Evolutionary conservation across 495 filamentous ascomycete genomes (phyloP), one percentile per base, ranked within the genome.

Genomic region (Pseudotulostoma volvatum): DNA sequence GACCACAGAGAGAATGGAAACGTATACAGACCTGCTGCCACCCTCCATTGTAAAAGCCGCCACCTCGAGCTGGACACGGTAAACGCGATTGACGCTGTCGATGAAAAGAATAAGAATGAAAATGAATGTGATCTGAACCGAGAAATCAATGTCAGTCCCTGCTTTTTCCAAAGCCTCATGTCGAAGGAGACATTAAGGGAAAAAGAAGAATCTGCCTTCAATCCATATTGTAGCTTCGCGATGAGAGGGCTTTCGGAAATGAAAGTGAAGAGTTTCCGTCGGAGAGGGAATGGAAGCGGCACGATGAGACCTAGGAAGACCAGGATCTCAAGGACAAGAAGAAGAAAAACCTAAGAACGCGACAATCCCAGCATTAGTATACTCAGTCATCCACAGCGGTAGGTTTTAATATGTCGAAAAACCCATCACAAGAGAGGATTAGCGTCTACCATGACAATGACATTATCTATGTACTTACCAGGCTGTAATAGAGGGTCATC

Each of bases 401-500:
- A 39, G 7, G 13, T 9, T 19, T 7, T 21, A 18, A 44, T 7
- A 43, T 21, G 39, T 40, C 7, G 44, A 42, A 18, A 4, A 34
- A 32, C 38, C 14, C 31, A 53, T 40, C 21, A 18, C 38, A 7
- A 20, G 8, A 19, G 23, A 2, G 19, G 33, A 34, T 20, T 30
- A n/a, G 31, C 33, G 23, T 16, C 7, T 16, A 23, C 8, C 41
- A 8, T 15, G 9, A 40, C 23, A 39, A 14, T 48, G 46, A 21
- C 44, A 39, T 25, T 18, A 23, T 37, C 20, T 7, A 32, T 9
- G 37, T 34, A 74, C 84, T 55, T 82, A 95, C 90, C 40, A 97
- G 74, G 50, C 74, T 86, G 72, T 93, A 97, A 70, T 97, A 97
- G 58, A 97, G 86, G 62, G 92, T 97, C 90, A 97, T 97, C 43